phyloP scores from a whole-genome alignment of 2,329 filamentous ascomycete genomes.

The Aureobasidium sp. region DNA sequence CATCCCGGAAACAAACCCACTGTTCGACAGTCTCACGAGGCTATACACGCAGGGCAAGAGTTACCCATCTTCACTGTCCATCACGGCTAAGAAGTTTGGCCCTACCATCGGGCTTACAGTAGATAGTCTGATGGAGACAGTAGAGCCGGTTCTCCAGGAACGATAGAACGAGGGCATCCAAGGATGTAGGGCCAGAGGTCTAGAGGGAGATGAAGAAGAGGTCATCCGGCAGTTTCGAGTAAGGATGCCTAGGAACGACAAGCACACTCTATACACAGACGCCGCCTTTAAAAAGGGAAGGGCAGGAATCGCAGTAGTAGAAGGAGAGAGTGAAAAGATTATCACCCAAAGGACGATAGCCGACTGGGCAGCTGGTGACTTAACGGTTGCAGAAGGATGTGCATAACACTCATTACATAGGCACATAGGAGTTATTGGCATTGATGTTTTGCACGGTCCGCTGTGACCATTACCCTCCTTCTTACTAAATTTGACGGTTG shows the following conservation, averaged over 20 bases:
- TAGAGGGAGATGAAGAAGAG: not conserved
- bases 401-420: not conserved
- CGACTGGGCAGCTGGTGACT: not conserved
- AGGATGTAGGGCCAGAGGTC: not conserved
- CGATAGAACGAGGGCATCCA: not conserved
- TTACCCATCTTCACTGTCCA: not conserved
- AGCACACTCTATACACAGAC: not conserved
- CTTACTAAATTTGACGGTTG: not conserved
- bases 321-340: not conserved
- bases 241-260: not conserved
- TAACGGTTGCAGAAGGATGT: not conserved
- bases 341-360: not conserved
- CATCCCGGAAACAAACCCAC: not conserved
- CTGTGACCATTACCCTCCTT: constrained; percentile 4
- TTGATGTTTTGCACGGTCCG: not conserved
- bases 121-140: not conserved
- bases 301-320: not conserved
- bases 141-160: not conserved
- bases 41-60: not conserved
- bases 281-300: not conserved
- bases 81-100: not conserved
- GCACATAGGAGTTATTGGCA: not conserved
- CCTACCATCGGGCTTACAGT: not conserved
- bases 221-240: not conserved
- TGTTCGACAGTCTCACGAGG: not conserved